Evolutionary conservation across 2,329 filamentous ascomycete genomes (phyloP), one percentile per base, ranked within the genome.

Genomic region (Exophiala viscosa): DNA sequence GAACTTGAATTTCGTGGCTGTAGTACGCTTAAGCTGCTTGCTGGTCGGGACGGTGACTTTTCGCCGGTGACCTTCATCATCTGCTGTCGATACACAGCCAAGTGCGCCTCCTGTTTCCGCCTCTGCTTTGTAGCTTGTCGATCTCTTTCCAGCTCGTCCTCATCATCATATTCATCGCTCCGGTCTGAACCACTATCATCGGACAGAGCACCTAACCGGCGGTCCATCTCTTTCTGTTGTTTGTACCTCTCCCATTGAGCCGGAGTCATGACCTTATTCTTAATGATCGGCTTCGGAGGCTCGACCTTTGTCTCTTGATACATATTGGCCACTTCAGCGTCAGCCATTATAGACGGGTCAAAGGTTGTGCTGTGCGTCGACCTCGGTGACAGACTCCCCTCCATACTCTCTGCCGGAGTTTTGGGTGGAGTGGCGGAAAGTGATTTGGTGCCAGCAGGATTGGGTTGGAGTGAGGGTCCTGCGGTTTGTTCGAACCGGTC

Each of bases 1-100:
- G 52, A 42, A 38, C 56, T 62, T 11, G 36, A 42, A 31, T 50
- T 48, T 3, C 48, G 47, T 11, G 32, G 18, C 31, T 45, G 45
- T 38, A 50, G 15, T 8, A 44, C 40, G 41, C 51, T 44, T 18
- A 57, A 32, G 33, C 44, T 52, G 34, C 54, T 60, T 32, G 44
- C 53, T 2, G 60, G 44, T 28, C 57, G 47, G 15, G 87, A 67
- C 57, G 84, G 84, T 1, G 85, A 83, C 3, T 82, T 81, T 62
- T 92, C 88, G 43, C 90, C 90, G 1, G 90, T 95, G 28, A 93
- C 87, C 71, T 95, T 95, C 87, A 92, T 95, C 90, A 95, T 96
- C 70, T 93, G 88, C 68, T 96, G 90, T 52, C 90, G 83, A 69
- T 95, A 95, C 1, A 95, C 86, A 1, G 89, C 81, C 76, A 96